Base-by-base conservation (phyloP, 371 early-diverging fungal species). In the Mortierella sp. region DNA sequence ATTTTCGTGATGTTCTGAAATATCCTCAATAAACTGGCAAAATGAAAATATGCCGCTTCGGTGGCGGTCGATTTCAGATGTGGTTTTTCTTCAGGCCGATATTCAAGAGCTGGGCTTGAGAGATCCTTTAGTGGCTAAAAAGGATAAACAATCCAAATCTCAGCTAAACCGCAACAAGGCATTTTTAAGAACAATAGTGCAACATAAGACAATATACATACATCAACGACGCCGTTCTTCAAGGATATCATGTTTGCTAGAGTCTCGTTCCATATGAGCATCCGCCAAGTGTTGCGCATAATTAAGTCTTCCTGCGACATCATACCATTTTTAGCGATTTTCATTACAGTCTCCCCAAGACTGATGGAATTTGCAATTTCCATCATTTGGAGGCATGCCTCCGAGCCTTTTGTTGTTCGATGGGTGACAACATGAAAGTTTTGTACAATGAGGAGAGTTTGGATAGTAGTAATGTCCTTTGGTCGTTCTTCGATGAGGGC, bases 221-320 rank as follows among this genome's bases (percentile, higher is more conserved):
- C 76, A 26, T 58, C 62, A 4, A 58, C 19, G 7, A 19, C 51
- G 22, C 35, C 35, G 31, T 54, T 61, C 28, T 66, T 34, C n/a
- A 43, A 32, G 17, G 47, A 23, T 13, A 42, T 32, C 56, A 73
- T 28, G 43, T 69, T 57, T 2, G 23, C 66, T 35, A 73, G 17
- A 6, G 56, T 62, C 26, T 79, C 74, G 7, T 28, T 45, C 72
- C 70, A 66, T 13, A 79, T 51, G 13, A 69, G n/a, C 17, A 60
- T 13, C 19, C 70, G 55, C 79, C 73, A 73, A 19, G 70, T 70
- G 54, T 73, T 79, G 35, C 79, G 79, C 22, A 73, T n/a, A n/a
- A 62, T 29, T 0, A 54, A 34, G 6, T 79, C 74, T 19, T 51
- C 66, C 15, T 62, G 43, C 1, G 79, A 73, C 4, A 72, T 35